A percentile compares a stretch with the other conserved stretches of the same genome.
These are phyloP conservation scores for Pseudodiploospora longispora DNA, from an alignment of 2,329 filamentous ascomycete genomes.

Conservation along the genomic window DNA sequence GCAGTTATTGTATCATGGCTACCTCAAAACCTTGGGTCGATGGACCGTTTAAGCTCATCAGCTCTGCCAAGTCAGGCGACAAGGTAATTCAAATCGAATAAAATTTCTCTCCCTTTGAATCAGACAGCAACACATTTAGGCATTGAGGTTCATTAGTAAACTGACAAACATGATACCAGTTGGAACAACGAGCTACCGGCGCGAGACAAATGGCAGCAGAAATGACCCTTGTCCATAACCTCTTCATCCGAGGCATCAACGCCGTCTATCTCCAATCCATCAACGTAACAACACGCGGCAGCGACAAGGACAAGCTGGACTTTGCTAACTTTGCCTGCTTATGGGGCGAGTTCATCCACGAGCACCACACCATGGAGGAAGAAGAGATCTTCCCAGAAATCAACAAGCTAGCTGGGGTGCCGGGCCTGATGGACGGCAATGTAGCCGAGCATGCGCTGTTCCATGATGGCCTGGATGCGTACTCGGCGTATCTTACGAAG, in stretches of 20 bases:
- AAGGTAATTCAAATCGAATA: conserved; percentile 9
- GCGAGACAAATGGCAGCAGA: conserved; percentile 17
- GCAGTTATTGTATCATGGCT: no score
- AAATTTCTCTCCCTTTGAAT: background rate
- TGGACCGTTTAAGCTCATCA: conserved; percentile 24
- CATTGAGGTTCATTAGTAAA: background rate
- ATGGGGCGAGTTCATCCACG: conserved; percentile 24
- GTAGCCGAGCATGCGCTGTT: conserved; percentile 34
- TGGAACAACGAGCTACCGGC: conserved; percentile 6
- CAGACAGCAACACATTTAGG: background rate
- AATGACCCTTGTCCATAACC: conserved; percentile 30
- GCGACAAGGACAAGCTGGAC: conserved; percentile 21
- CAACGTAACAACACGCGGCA: conserved; percentile 20
- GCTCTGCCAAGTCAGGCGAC: conserved; percentile 15
- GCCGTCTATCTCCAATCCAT: conserved; percentile 29
- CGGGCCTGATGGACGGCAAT: conserved; percentile 32
- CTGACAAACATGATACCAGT: background rate
- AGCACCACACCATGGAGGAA: conserved; percentile 34
- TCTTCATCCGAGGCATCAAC: conserved; percentile 28
- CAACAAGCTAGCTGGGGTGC: conserved; percentile 24
- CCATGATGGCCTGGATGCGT: conserved; percentile 23
- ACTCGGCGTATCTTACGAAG: conserved; percentile 22
- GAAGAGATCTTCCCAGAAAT: conserved; percentile 29
- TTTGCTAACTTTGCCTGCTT: conserved; percentile 25
- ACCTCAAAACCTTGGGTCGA: conserved; percentile 22